Base-by-base conservation (phyloP, 805 yeast species). In the Metschnikowia aberdeeniae region DNA sequence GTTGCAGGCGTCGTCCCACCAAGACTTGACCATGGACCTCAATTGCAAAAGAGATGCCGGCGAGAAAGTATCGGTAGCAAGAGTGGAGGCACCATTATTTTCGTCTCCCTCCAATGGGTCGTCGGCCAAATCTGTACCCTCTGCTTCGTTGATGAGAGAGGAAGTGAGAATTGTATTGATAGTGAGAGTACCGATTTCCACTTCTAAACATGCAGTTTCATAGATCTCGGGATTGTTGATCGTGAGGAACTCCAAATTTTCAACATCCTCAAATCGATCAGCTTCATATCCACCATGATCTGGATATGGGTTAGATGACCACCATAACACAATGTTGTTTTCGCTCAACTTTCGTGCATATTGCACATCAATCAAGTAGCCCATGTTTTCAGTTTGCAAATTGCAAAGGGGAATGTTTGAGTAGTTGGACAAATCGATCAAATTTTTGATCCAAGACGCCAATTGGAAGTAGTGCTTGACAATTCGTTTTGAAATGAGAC, bases 1-100 rank as follows among this genome's bases (percentile, higher is more conserved):
- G 17, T 71, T 69, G 44, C 86, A 66, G 0, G 97, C 97, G 57
- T 82, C 85, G 57, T 89, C 95, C 96, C 97, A 92, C 97, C 97
- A 89, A 28, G 75, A 81, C 56, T 85, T 88, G 10, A 93, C 85
- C 76, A 93, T 69, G 6, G 75, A 62, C 58, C 95, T 77, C 45
- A 93, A 70, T 1, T 84, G 84, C 8, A 72, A 63, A 50, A 93
- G 70, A 2, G 97, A 86, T 0, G 86, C 79, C 0, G 82, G 75
- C 9, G 90, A 84, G 55, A 92, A 90, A 0, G 95, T 78, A 61
- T 92, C 95, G 53, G 84, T 87, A 11, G 92, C 85, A 54, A 90
- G 78, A 0, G 78, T 73, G 0, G 75, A 63, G 1, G 71, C 64
- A 4, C 75, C 76, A 44, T 68, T 68, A 43, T 64, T 70, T 3